phyloP scores from a whole-genome alignment of 306 rosid genomes.

The Casuarina glauca region DNA sequence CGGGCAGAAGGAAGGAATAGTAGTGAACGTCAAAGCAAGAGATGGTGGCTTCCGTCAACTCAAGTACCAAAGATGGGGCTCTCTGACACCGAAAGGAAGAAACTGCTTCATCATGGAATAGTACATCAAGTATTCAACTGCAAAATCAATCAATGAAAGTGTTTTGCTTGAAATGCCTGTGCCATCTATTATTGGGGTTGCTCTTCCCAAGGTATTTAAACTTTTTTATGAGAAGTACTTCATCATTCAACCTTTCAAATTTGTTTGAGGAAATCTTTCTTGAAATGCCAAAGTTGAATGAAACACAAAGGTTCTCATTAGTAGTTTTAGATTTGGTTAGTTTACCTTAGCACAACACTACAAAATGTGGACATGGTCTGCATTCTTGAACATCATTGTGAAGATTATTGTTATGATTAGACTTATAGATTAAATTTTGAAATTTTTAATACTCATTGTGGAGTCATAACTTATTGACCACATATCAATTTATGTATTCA shows the following conservation, averaged over 20 bases:
- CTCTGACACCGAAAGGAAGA: constrained; percentile 60
- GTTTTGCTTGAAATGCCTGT: constrained; percentile 84
- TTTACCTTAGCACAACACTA: neutral
- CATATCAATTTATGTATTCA: too few species aligned
- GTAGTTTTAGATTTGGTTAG: neutral
- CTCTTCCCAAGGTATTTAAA: constrained; percentile 70
- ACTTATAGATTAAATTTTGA: too few species aligned
- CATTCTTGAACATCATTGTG: neutral
- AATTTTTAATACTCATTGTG: too few species aligned
- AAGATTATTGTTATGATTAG: too few species aligned
- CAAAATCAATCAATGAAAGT: constrained; percentile 76
- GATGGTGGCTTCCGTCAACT: neutral
- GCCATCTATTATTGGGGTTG: constrained; percentile 60
- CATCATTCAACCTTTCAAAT: too few species aligned
- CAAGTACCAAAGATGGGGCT: constrained; percentile 76
- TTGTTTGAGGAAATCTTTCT: too few species aligned
- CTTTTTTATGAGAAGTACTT: neutral
- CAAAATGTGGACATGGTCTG: neutral
- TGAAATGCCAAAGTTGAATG: neutral
- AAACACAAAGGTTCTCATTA: neutral
- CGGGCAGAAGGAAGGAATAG: too few species aligned
- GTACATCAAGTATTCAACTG: constrained; percentile 84
- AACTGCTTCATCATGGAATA: constrained; percentile 60
- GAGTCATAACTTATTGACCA: too few species aligned
- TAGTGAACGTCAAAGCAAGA: constrained; percentile 44